A percentile compares a stretch with the other conserved stretches of the same genome.
phyloP scores from a whole-genome alignment of 1,139 yeast genomes.

The Kodamaea anthophila region DNA sequence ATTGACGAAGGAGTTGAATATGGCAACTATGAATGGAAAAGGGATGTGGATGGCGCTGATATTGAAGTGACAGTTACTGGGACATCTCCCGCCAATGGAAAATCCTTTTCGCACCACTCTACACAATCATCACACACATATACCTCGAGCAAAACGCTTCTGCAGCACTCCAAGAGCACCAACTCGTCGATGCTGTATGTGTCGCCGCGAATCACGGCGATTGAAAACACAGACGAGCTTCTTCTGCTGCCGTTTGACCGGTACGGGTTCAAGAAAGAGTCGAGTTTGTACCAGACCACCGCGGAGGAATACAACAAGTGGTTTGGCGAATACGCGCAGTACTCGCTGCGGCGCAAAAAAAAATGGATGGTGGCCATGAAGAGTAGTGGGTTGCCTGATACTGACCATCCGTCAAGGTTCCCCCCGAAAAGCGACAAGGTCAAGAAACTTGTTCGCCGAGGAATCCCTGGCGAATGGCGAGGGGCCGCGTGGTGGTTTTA shows the following conservation, averaged over 20 bases:
- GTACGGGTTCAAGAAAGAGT: conserved; percentile 77
- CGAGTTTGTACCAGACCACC: conserved; percentile 40
- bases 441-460: conserved; percentile 78
- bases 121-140: no score
- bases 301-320: conserved; percentile 61
- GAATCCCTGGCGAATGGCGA: conserved; percentile 95
- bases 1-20: no score
- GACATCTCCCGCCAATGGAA: no score
- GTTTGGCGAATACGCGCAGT: conserved; percentile 65
- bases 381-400: conserved; percentile 56
- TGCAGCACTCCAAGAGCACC: no score
- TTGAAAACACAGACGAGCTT: conserved; percentile 1
- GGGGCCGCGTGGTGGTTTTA: conserved; percentile 96
- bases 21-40: no score
- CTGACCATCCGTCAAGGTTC: conserved; percentile 45
- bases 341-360: conserved; percentile 54
- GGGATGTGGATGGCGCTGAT: no score
- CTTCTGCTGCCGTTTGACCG: conserved; percentile 45
- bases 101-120: no score
- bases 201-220: background rate
- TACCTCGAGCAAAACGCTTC: no score
- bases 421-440: conserved; percentile 83
- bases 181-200: no score
- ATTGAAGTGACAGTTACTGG: no score
- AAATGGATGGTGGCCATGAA: conserved; percentile 71